Evolutionary conservation across 2,329 filamentous ascomycete genomes (phyloP).

Genomic region (Trematosphaeria pertusa): DNA sequence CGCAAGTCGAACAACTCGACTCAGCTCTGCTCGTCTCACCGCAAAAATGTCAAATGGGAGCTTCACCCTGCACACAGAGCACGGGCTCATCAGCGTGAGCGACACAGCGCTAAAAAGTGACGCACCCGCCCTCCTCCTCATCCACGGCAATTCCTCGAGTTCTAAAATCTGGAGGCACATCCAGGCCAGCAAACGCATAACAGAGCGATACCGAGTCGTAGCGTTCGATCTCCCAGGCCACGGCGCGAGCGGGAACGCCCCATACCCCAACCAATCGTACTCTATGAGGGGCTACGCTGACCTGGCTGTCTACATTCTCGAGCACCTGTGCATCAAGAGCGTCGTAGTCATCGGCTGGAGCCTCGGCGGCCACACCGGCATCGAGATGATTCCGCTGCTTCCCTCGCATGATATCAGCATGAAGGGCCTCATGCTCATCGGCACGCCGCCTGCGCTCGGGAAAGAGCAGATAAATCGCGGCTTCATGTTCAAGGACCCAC

Average conservation of each 20-base stretch:
- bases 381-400: constrained; percentile 37
- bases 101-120: constrained; percentile 26
- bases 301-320: constrained; percentile 36
- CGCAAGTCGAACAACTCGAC: no score
- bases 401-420: constrained; percentile 10
- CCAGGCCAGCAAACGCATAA: constrained; percentile 19
- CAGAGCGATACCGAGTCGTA: constrained; percentile 27
- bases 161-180: constrained; percentile 37
- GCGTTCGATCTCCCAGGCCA: constrained; percentile 46
- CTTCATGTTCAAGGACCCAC: constrained; percentile 17
- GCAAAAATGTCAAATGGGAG: constrained; percentile 16
- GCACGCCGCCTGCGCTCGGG: constrained; percentile 36
- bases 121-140: constrained; percentile 33
- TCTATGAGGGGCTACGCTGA: constrained; percentile 40
- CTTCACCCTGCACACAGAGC: constrained; percentile 26
- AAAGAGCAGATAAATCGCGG: constrained; percentile 21
- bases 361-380: constrained; percentile 42
- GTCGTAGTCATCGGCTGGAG: constrained; percentile 42
- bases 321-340: constrained; percentile 24
- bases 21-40: no score
- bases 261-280: constrained; percentile 31
- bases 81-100: constrained; percentile 31
- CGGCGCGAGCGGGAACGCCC: constrained; percentile 36
- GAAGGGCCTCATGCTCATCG: constrained; percentile 36
- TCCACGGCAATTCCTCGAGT: constrained; percentile 42